Percentiles rank a stretch among this genome's conserved stretches.
Evolutionary conservation across 441 rosid genomes (phyloP).

Genomic region (Syzygium malaccense): DNA sequence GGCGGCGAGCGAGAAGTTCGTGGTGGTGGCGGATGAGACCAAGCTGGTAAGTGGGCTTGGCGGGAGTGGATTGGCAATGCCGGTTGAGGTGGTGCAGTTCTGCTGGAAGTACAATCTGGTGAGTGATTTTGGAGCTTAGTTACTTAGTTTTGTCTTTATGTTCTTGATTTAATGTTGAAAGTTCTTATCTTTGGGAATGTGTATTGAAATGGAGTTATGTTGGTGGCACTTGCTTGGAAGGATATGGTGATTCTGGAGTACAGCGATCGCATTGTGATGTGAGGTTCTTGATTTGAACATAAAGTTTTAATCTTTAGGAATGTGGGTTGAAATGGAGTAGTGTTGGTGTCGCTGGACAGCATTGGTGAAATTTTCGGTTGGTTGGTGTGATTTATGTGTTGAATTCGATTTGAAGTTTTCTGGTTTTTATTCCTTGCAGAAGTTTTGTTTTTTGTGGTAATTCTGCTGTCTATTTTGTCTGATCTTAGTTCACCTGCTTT

Average conservation of each 20-base stretch:
- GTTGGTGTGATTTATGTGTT: not conserved
- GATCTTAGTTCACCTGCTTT: not conserved
- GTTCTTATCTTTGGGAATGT: not conserved
- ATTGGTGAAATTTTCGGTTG: not conserved
- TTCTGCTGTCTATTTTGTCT: not conserved
- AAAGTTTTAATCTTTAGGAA: not conserved
- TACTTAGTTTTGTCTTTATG: not conserved
- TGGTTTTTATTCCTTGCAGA: not conserved
- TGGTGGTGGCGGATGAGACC: conserved; percentile 1
- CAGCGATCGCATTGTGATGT: not conserved
- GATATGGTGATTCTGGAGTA: not conserved
- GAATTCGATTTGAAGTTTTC: not conserved
- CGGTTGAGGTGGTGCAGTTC: conserved; percentile 8
- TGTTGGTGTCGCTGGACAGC: not conserved
- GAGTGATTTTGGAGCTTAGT: not conserved
- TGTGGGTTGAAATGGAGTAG: not conserved
- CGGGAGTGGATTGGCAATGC: conserved; percentile 5
- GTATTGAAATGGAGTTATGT: not conserved
- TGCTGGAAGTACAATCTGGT: conserved; percentile 8
- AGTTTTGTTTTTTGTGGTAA: not conserved
- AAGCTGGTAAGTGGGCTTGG: conserved; percentile 2
- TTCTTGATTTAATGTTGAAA: not conserved
- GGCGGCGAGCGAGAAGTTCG: not conserved
- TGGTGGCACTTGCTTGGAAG: not conserved
- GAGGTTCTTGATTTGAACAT: not conserved